Evolutionary conservation across 139 green algal species (phyloP), one percentile per base, ranked within the genome.

Genomic region (Chlamydomonas eustigma): DNA sequence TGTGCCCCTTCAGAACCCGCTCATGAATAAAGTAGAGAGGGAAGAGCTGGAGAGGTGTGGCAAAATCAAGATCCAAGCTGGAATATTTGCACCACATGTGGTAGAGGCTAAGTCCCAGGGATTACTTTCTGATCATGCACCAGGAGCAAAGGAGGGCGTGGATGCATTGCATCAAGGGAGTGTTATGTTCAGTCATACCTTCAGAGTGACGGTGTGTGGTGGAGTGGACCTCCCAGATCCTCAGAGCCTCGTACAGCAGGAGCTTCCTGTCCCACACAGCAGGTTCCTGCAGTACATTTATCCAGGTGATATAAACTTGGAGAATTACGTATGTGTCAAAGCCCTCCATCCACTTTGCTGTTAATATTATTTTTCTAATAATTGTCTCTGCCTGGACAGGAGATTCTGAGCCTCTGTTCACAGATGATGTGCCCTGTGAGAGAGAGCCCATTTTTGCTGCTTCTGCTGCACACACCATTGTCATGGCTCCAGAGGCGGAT

Each of bases 381-480:
- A 28, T 58, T 58, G 44, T 58, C 18, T 18, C 44, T 18, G 18
- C 44, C 44, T 58, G 12, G 44, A 58, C 44, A 58, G 74, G 74
- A 5, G 74, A 74, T 35, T 4, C 38, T 3, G 39, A 69, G 51
- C 51, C 74, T 1, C 64, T 79, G 38, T 51, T 52, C 39, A 79
- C 74, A 6, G 74, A 79, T 34, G 74, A 79, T 8, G 74, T 79
- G 64, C 74, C 74, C 2, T 25, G 22, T 2, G 34, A 25, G 2
- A 38, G 34, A 37, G 64, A 37, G 0, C 74, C 74, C 64, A 79
- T 79, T 39, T 79, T 79, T 63, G 74, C 74, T 1, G 74, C 74
- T 22, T 73, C 74, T 34, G 74, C 64, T 39, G 68, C 28, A 6
- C 74, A 79, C 64, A 64, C 28, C 6, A 25, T 52, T 4, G 12